These are phyloP conservation scores for Chalciporus pseudorubinellus DNA, from an alignment of 768 basidiomycete species.

Conservation along the genomic window DNA sequence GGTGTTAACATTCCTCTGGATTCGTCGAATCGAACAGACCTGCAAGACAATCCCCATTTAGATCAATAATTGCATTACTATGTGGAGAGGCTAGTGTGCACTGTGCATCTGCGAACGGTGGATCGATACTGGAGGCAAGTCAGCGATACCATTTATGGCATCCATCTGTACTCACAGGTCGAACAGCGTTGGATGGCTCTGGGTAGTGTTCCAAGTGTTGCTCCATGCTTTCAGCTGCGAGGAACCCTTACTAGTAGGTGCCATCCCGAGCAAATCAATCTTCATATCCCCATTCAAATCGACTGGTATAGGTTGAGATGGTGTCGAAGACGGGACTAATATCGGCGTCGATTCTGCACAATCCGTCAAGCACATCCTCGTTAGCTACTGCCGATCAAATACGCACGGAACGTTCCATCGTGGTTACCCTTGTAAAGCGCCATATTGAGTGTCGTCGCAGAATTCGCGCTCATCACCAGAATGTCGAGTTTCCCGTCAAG, in stretches of 20 bases:
- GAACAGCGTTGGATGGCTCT: conserved; percentile 54
- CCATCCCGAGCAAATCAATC: conserved; percentile 79
- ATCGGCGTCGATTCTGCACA: conserved; percentile 38
- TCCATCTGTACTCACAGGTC: conserved; percentile 49
- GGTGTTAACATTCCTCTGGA: neutral
- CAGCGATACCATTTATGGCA: neutral
- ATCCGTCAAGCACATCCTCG: neutral
- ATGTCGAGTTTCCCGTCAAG: conserved; percentile 90
- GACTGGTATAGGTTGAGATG: conserved; percentile 80
- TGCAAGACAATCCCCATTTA: conserved; percentile 94
- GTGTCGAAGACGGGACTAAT: conserved; percentile 58
- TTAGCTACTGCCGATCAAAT: neutral
- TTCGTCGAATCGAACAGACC: conserved; percentile 40
- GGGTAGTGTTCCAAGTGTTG: conserved; percentile 72
- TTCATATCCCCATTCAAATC: conserved; percentile 88
- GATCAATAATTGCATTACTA: conserved; percentile 90
- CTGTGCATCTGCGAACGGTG: conserved; percentile 58
- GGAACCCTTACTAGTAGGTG: conserved; percentile 38
- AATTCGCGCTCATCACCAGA: conserved; percentile 76
- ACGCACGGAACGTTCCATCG: conserved; percentile 65
- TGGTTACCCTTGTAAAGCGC: conserved; percentile 65
- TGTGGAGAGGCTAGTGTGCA: conserved; percentile 88
- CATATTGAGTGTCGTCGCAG: conserved; percentile 56
- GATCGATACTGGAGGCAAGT: conserved; percentile 44
- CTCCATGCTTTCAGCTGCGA: conserved; percentile 67